These are phyloP conservation scores for Fraxinus greggii DNA, from an alignment of 305 asterid genomes.

Conservation along the genomic window DNA sequence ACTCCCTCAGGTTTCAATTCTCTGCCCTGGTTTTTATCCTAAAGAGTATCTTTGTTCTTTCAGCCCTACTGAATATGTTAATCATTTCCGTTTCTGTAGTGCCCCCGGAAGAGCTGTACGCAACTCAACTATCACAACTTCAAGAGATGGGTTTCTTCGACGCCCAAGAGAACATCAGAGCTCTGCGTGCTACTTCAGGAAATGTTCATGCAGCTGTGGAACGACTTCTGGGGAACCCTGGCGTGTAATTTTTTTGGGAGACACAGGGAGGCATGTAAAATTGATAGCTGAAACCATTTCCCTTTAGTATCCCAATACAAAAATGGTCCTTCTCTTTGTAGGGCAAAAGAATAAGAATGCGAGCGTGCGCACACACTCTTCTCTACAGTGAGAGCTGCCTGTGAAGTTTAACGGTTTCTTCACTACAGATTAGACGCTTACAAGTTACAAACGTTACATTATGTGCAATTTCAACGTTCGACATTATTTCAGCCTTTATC, in stretches of 20 bases:
- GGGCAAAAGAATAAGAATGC: not conserved
- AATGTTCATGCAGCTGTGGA: conserved; percentile 66
- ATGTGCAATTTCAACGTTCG: not conserved
- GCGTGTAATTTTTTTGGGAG: conserved; percentile 20
- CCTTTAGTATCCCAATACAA: not conserved
- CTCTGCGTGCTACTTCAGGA: conserved; percentile 57
- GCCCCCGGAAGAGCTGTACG: conserved; percentile 60
- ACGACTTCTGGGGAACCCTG: conserved; percentile 49
- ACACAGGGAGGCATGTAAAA: not conserved
- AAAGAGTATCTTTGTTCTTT: not conserved
- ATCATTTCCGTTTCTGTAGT: conserved; percentile 24
- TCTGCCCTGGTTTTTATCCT: not conserved
- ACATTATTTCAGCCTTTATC: not conserved
- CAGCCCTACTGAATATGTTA: not conserved
- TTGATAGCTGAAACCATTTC: not conserved
- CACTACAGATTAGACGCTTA: not conserved
- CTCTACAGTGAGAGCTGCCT: not conserved
- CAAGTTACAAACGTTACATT: not conserved
- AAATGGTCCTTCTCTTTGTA: not conserved
- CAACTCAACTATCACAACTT: conserved; percentile 56
- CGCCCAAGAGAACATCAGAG: conserved; percentile 57
- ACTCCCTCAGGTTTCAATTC: conserved; percentile 40
- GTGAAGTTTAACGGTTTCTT: not conserved
- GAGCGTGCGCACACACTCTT: not conserved
- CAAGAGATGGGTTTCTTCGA: conserved; percentile 66